These are phyloP conservation scores for Hyaloscypha bicolor DNA, from an alignment of 495 filamentous ascomycete species.

Conservation along the genomic window DNA sequence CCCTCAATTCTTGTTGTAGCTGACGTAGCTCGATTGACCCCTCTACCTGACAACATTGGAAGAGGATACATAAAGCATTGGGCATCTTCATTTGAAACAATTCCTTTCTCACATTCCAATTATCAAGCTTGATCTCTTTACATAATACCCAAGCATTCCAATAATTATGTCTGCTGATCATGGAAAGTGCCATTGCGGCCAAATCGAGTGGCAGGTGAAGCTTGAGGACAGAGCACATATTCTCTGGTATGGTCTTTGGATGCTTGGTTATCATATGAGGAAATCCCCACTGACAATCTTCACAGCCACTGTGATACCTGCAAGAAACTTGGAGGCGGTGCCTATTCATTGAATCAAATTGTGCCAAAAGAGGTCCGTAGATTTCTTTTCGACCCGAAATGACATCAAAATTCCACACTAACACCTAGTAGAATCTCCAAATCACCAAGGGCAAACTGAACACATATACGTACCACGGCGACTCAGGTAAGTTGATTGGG, in stretches of 20 bases:
- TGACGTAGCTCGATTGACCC: conserved; percentile 13
- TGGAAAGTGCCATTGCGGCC: conserved; percentile 54
- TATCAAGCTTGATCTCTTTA: background rate
- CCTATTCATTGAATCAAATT: conserved; percentile 51
- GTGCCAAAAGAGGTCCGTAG: background rate
- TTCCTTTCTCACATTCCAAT: background rate
- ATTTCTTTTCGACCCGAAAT: background rate
- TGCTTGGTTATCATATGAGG: background rate
- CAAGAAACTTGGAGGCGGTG: conserved; percentile 48
- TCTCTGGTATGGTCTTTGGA: conserved; percentile 43
- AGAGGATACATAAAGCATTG: background rate
- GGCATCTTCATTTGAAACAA: too few relatives aligned
- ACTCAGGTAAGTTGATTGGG: conserved; percentile 39
- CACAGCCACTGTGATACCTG: conserved; percentile 55
- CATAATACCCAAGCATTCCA: background rate
- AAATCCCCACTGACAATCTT: background rate
- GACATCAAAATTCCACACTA: conserved; percentile 33
- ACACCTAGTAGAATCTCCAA: conserved; percentile 39
- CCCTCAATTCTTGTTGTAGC: background rate
- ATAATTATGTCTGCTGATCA: conserved; percentile 40
- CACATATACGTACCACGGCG: conserved; percentile 52
- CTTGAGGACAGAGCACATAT: conserved; percentile 46
- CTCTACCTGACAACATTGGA: background rate
- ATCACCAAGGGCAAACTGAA: conserved; percentile 50
- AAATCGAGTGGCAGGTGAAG: conserved; percentile 48